Evolutionary conservation across 2,329 filamentous ascomycete genomes (phyloP).

Genomic region (Fusarium staphyleae): DNA sequence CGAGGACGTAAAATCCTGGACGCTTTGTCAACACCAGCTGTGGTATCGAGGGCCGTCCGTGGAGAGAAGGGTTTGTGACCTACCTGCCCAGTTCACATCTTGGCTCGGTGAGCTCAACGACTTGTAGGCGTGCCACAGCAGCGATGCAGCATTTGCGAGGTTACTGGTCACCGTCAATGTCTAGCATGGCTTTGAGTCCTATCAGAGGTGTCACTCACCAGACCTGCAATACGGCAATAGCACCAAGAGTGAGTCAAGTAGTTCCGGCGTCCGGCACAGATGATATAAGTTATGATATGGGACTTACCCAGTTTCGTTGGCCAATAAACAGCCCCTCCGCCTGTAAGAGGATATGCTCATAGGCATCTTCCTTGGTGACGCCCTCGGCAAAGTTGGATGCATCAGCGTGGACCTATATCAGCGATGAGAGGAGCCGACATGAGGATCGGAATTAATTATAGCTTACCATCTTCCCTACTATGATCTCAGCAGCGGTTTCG

Average conservation of each 20-base stretch:
- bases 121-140: conserved; percentile 82
- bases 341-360: conserved; percentile 75
- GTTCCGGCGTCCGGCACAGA: neutral
- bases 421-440: conserved; percentile 8
- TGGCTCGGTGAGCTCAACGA: conserved; percentile 71
- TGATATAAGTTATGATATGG: no score
- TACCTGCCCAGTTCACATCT: conserved; percentile 79
- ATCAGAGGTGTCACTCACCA: conserved; percentile 31
- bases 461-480: conserved; percentile 27
- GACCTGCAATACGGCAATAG: conserved; percentile 28
- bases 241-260: conserved; percentile 24
- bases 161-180: conserved; percentile 61
- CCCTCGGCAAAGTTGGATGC: conserved; percentile 74
- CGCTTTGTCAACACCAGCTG: conserved; percentile 15
- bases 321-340: conserved; percentile 72
- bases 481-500: neutral
- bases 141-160: conserved; percentile 75
- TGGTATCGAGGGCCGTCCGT: neutral
- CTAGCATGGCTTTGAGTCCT: neutral
- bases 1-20: conserved; percentile 75
- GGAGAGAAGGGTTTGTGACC: conserved; percentile 15
- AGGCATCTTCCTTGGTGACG: conserved; percentile 74
- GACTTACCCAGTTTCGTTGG: conserved; percentile 79
- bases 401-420: conserved; percentile 74
- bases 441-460: neutral